Conservation (phyloP, 2,329 filamentous ascomycete genomes). For the Fusarium decemcellulare region DNA sequence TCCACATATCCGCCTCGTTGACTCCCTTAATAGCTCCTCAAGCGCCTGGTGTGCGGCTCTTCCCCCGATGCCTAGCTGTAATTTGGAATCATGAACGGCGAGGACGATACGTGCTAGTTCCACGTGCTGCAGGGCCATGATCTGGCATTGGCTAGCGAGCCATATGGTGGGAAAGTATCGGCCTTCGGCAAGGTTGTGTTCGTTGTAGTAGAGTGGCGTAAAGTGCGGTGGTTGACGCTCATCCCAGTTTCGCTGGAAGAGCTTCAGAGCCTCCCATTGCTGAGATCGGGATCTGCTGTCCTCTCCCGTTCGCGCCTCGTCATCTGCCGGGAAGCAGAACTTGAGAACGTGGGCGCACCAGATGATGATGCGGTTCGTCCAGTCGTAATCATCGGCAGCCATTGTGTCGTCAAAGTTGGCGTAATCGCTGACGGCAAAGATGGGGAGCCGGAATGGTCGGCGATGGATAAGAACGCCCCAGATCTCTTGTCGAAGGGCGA, state of each 20-base stretch:
- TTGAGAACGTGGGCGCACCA: constrained; percentile 33
- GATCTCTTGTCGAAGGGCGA: constrained; percentile 31
- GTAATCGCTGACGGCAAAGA: constrained; percentile 21
- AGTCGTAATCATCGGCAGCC: constrained; percentile 27
- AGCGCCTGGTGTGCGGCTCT: constrained; percentile 29
- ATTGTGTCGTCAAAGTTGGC: constrained; percentile 15
- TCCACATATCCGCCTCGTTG: constrained; percentile 22
- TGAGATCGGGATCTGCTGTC: background rate
- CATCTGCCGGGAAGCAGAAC: constrained; percentile 20
- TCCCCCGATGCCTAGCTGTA: constrained; percentile 25
- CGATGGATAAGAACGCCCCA: constrained; percentile 32
- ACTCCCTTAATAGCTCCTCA: constrained; percentile 20
- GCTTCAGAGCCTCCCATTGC: constrained; percentile 24
- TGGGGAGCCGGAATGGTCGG: constrained; percentile 28
- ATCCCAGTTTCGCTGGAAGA: constrained; percentile 24
- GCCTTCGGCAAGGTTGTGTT: constrained; percentile 12
- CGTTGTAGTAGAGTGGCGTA: constrained; percentile 18
- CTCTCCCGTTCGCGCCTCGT: background rate
- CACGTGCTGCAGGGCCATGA: constrained; percentile 32
- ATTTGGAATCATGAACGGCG: constrained; percentile 30
- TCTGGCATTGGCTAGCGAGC: constrained; percentile 26
- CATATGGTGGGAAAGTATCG: constrained; percentile 24
- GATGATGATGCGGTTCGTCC: constrained; percentile 27
- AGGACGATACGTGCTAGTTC: constrained; percentile 32
- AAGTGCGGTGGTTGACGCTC: constrained; percentile 22